These are phyloP conservation scores for Alternaria sp. DNA, from an alignment of 2,329 filamentous ascomycete species.

Conservation along the genomic window DNA sequence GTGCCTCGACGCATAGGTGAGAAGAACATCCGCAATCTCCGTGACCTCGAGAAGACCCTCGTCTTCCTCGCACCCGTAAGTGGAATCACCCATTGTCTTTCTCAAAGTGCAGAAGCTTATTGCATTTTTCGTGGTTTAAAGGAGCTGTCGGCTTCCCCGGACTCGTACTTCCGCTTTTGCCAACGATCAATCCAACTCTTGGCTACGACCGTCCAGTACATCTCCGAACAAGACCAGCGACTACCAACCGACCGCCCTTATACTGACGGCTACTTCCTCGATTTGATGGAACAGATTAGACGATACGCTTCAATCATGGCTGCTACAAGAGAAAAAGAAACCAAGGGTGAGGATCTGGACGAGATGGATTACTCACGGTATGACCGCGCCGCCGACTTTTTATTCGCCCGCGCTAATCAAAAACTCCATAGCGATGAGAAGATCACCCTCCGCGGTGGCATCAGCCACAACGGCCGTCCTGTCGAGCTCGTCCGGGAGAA, in stretches of 20 bases:
- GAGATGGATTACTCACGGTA: slow-evolving; percentile 59
- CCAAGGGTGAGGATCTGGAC: slow-evolving; percentile 60
- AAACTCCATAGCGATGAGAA: slow-evolving; percentile 64
- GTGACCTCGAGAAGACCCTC: slow-evolving; percentile 92
- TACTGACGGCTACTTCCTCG: slow-evolving; percentile 95
- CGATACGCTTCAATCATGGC: slow-evolving; percentile 87
- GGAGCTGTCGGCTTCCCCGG: slow-evolving; percentile 72
- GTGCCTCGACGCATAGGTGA: slow-evolving; percentile 79
- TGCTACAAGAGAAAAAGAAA: slow-evolving; percentile 71
- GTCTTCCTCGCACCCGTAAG: slow-evolving; percentile 94
- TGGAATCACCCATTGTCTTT: slow-evolving; percentile 59
- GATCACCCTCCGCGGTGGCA: slow-evolving; percentile 80
- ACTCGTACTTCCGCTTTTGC: slow-evolving; percentile 86
- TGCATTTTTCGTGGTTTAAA: slow-evolving; percentile 68
- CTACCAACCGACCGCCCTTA: slow-evolving; percentile 87
- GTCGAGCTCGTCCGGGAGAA: slow-evolving; percentile 83
- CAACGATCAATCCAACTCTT: slow-evolving; percentile 88
- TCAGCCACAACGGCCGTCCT: slow-evolving; percentile 80
- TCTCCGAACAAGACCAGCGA: slow-evolving; percentile 85
- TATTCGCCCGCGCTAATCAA: slow-evolving; percentile 33
- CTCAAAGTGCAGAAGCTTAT: slow-evolving; percentile 70
- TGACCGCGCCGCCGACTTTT: slow-evolving; percentile 30
- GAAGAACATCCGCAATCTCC: slow-evolving; percentile 86
- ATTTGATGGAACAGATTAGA: slow-evolving; percentile 91
- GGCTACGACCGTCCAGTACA: slow-evolving; percentile 83